Conservation (phyloP, 164 flowering plant genomes). For the Annona squamosa region DNA sequence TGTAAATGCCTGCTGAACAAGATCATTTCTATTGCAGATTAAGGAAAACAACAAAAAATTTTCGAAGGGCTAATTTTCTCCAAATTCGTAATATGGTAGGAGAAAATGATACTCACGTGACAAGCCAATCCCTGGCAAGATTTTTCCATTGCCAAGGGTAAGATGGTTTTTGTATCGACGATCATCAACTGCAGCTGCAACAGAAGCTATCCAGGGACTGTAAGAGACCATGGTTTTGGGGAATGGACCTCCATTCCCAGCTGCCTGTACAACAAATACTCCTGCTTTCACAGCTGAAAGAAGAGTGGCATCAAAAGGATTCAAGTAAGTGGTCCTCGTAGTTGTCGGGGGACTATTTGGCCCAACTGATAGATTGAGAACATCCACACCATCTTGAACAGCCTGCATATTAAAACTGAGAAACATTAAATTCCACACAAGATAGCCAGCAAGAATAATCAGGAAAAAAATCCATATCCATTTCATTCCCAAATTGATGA, state of each 20-base stretch:
- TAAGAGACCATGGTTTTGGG: slow-evolving; percentile 86
- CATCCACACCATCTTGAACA: slow-evolving; percentile 96
- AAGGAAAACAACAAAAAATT: not conserved
- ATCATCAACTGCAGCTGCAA: slow-evolving; percentile 96
- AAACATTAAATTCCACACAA: not conserved
- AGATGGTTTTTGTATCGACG: slow-evolving; percentile 91
- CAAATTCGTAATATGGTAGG: not conserved
- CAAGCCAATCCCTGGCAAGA: slow-evolving; percentile 79
- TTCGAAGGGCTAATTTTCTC: not conserved
- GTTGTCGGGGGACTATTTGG: slow-evolving; percentile 91
- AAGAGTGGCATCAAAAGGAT: slow-evolving; percentile 91
- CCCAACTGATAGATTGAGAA: slow-evolving; percentile 92
- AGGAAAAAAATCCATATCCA: not conserved
- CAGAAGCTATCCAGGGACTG: slow-evolving; percentile 96
- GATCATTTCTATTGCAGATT: not conserved
- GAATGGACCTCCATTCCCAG: slow-evolving; percentile 98
- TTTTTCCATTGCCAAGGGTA: slow-evolving; percentile 75
- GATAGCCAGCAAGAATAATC: not conserved
- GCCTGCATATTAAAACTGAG: slow-evolving; percentile 48
- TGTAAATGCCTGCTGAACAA: not conserved
- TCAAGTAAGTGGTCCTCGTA: slow-evolving; percentile 77
- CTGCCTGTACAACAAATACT: slow-evolving; percentile 97
- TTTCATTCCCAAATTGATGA: too few species aligned
- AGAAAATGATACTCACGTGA: slow-evolving; percentile 55
- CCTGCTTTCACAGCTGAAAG: slow-evolving; percentile 96